Conservation (phyloP, 495 filamentous ascomycete genomes). For the Elasticomyces elasticus region DNA sequence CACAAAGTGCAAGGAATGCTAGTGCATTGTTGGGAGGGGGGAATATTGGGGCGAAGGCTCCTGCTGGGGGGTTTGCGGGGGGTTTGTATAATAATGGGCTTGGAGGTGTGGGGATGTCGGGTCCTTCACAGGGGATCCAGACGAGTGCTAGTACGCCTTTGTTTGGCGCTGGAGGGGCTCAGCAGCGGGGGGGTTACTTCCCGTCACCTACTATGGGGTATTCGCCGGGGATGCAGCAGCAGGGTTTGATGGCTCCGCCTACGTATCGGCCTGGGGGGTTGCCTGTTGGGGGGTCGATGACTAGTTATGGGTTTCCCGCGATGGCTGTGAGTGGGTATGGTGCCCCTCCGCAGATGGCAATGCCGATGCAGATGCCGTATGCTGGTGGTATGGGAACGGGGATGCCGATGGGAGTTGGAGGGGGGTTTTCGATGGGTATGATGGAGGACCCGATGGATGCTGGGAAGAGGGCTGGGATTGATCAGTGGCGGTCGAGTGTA, state of each 20-base stretch:
- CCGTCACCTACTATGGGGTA: constrained; percentile 11
- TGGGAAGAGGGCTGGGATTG: constrained; percentile 68
- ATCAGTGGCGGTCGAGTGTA: constrained; percentile 86
- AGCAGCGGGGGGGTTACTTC: constrained; percentile 10
- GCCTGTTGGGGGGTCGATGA: constrained; percentile 3
- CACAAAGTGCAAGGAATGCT: constrained; percentile 18
- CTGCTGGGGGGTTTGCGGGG: constrained; percentile 39
- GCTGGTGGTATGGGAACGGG: constrained; percentile 7
- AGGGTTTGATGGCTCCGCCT: constrained; percentile 1
- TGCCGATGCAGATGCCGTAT: background rate
- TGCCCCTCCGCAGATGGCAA: background rate
- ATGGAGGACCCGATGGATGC: constrained; percentile 36
- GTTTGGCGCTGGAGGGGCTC: background rate
- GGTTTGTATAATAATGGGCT: constrained; percentile 44
- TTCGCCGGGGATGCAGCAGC: constrained; percentile 4
- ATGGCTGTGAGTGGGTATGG: constrained; percentile 24
- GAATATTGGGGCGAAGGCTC: constrained; percentile 17
- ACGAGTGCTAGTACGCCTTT: constrained; percentile 7
- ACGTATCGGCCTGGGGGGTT: constrained; percentile 7
- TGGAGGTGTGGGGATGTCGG: constrained; percentile 28
- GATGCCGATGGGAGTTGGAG: background rate
- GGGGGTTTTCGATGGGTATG: constrained; percentile 14
- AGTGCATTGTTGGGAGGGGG: constrained; percentile 22
- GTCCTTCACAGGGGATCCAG: constrained; percentile 4
- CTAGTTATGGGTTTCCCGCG: constrained; percentile 21